phyloP scores from a whole-genome alignment of 176 grass and related monocot species.

The Alopecurus myosuroides region DNA sequence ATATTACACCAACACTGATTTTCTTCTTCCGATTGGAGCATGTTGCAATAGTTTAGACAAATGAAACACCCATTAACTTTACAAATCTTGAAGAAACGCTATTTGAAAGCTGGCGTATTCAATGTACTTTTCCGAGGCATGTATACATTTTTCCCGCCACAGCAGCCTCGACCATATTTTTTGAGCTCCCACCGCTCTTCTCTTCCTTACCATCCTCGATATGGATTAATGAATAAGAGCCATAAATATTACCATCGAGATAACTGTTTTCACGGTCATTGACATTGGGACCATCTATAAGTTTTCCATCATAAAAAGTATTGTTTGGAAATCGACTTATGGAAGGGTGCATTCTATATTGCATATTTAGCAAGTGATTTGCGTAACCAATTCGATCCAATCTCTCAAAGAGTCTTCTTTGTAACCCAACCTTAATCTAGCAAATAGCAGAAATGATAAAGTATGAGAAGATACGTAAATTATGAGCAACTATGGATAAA shows the following conservation, averaged over 20 bases:
- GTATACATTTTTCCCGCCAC: too few relatives aligned
- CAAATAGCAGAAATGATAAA: neutral
- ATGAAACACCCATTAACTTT: neutral
- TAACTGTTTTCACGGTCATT: neutral
- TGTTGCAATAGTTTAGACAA: slow-evolving; percentile 14
- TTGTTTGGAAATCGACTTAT: slow-evolving; percentile 44
- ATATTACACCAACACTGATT: slow-evolving; percentile 41
- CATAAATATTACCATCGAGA: slow-evolving; percentile 1
- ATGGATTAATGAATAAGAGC: too few relatives aligned
- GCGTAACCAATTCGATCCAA: slow-evolving; percentile 1
- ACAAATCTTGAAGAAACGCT: neutral
- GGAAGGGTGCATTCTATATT: slow-evolving; percentile 57
- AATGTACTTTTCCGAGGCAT: too few relatives aligned
- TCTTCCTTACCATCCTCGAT: too few relatives aligned
- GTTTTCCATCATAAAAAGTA: slow-evolving; percentile 24
- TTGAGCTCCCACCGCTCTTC: too few relatives aligned
- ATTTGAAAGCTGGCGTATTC: too few relatives aligned
- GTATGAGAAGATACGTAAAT: neutral
- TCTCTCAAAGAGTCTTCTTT: slow-evolving; percentile 43
- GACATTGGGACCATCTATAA: slow-evolving; percentile 28
- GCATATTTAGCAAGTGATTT: slow-evolving; percentile 36
- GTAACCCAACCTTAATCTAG: slow-evolving; percentile 24
- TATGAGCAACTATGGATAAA: neutral
- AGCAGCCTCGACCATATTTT: too few relatives aligned
- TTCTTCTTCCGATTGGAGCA: neutral